Evolutionary conservation across 2,329 filamentous ascomycete genomes (phyloP), one percentile per base, ranked within the genome.

Genomic region (Hymenoscyphus linearis): DNA sequence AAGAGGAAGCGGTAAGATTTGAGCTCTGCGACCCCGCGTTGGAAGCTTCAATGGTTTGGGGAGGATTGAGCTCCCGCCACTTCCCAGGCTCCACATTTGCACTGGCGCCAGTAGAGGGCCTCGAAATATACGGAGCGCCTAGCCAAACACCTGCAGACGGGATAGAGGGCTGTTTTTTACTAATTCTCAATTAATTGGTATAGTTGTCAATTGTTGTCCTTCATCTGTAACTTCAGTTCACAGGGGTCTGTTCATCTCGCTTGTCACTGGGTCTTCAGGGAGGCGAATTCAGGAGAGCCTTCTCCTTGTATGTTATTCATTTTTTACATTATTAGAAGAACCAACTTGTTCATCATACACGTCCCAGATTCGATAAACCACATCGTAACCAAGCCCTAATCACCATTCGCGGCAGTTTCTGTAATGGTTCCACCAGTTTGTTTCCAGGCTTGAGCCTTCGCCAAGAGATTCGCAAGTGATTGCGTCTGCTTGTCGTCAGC

Each of bases 401-500:
- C 62, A 7, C 62, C 64, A 58, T 61, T 62, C 40, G 64, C 53
- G 27, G 55, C 64, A 53, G 62, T 60, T 35, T 66, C 68, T 40
- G 66, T 65, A 59, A 70, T 66, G 3, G 65, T 68, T 40, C 72
- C 72, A 60, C 72, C 72, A 64, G 69, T 65, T 59, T 72, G 66
- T 55, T 73, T 73, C 71, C 93, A 98, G 68, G 86, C 85, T 74
- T 92, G 87, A 61, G 93, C 93, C 83, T 88, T 88, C 64, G 90
- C 87, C 77, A 97, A 78, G 74, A 98, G 80, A 73, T 89, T 91
- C 57, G 90, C 90, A 75, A 97, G 78, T 70, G 90, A 93, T 67
- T 89, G 89, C 60, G 89, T 88, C 73, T 91, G 88, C 77, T 91
- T 85, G 74, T 97, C 93, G 78, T 98, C 95, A 4, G 91, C 92